phyloP scores from a whole-genome alignment of 1,284 basidiomycete genomes.

The Puccinia hordei region DNA sequence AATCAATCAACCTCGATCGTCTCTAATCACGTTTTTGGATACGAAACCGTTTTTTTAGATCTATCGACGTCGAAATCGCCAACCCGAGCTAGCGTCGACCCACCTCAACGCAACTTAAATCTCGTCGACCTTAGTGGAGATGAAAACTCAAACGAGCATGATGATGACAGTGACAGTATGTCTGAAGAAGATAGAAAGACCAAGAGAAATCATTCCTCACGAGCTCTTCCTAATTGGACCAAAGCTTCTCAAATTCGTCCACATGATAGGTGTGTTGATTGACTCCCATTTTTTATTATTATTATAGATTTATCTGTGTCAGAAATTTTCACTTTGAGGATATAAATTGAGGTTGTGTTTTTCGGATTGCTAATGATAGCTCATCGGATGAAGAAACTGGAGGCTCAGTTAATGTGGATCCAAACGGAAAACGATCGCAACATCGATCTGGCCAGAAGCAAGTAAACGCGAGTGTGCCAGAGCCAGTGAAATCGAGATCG shows the following conservation, averaged over 20 bases:
- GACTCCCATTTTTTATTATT: neutral
- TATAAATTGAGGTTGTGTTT: neutral
- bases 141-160: neutral
- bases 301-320: neutral
- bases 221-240: neutral
- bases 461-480: neutral
- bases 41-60: neutral
- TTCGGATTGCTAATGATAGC: neutral
- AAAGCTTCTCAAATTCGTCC: neutral
- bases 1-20: neutral
- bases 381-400: constrained; percentile 2
- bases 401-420: neutral
- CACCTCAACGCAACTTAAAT: neutral
- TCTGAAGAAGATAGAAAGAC: neutral
- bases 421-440: neutral
- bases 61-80: constrained; percentile 3
- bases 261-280: neutral
- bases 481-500: constrained; percentile 15
- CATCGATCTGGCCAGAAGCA: neutral
- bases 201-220: neutral
- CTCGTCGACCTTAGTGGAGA: constrained; percentile 13
- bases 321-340: neutral
- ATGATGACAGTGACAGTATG: neutral
- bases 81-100: constrained; percentile 8
- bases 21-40: neutral